These are phyloP conservation scores for Colletotrichum lini DNA, from an alignment of 2,329 filamentous ascomycete species.

Conservation along the genomic window DNA sequence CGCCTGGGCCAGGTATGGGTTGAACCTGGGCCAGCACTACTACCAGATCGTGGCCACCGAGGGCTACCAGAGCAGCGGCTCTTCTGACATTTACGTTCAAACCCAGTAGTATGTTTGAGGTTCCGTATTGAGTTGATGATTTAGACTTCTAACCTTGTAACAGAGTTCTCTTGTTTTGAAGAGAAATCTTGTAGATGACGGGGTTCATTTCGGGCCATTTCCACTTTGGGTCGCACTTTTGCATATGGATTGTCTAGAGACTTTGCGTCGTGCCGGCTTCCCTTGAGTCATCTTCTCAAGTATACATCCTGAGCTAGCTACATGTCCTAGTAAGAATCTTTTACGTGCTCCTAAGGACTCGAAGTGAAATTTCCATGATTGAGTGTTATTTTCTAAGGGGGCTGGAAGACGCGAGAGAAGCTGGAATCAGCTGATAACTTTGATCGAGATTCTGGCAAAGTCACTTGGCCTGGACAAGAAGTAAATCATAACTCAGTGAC, in stretches of 20 bases:
- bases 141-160: background rate
- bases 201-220: too few species aligned
- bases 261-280: too few species aligned
- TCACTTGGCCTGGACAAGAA: background rate
- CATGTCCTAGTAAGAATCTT: too few species aligned
- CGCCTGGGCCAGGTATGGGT: conserved; percentile 63
- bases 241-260: too few species aligned
- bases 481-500: background rate
- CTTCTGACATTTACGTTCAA: conserved; percentile 56
- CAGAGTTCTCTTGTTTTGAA: background rate
- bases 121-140: background rate
- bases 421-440: background rate
- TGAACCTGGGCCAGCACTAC: conserved; percentile 63
- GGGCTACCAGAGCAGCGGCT: conserved; percentile 65
- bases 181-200: background rate
- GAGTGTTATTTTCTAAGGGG: background rate
- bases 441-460: rapidly evolving
- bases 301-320: too few species aligned
- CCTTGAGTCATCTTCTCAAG: too few species aligned
- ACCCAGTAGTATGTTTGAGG: background rate
- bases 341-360: too few species aligned
- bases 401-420: background rate
- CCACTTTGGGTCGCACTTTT: too few species aligned
- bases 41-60: conserved; percentile 70
- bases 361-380: too few species aligned